A percentile compares a stretch with the other conserved stretches of the same genome.
phyloP scores from a whole-genome alignment of 1,284 basidiomycete species.

The Malassezia yamatoensis region DNA sequence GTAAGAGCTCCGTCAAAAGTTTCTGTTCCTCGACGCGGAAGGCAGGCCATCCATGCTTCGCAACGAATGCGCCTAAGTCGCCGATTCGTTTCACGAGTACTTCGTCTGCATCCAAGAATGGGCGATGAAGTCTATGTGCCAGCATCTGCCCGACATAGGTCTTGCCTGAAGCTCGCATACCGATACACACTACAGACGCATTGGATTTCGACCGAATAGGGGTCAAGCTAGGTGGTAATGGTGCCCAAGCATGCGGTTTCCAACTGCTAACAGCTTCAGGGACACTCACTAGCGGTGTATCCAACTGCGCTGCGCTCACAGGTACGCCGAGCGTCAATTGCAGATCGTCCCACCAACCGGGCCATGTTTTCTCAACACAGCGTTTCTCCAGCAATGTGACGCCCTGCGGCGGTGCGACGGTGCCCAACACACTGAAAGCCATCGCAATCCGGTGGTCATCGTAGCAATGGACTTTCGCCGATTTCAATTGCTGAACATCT shows the following conservation, averaged over 20 bases:
- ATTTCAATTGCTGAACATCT: slow-evolving; percentile 54
- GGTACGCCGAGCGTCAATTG: slow-evolving; percentile 89
- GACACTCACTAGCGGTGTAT: slow-evolving; percentile 20
- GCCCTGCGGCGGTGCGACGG: slow-evolving; percentile 56
- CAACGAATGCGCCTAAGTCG: slow-evolving; percentile 60
- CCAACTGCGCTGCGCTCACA: slow-evolving; percentile 58
- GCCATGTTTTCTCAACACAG: slow-evolving; percentile 99
- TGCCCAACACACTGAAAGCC: slow-evolving; percentile 84
- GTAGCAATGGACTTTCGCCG: slow-evolving; percentile 78
- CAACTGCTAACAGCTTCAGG: slow-evolving; percentile 9
- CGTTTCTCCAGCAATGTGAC: slow-evolving; percentile 88
- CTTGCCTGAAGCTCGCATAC: slow-evolving; percentile 96
- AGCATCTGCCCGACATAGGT: slow-evolving; percentile 75
- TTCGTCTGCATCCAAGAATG: slow-evolving; percentile 76
- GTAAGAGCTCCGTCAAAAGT: slow-evolving; percentile 47
- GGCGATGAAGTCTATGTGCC: slow-evolving; percentile 63
- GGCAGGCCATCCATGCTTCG: slow-evolving; percentile 63
- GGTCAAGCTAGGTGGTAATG: slow-evolving; percentile 19
- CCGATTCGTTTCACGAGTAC: slow-evolving; percentile 62
- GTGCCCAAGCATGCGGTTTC: slow-evolving; percentile 10
- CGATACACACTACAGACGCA: slow-evolving; percentile 72
- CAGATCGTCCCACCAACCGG: slow-evolving; percentile 98
- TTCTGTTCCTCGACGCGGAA: slow-evolving; percentile 56
- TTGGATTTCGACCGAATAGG: slow-evolving; percentile 49
- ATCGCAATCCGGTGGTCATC: slow-evolving; percentile 98